phyloP scores from a whole-genome alignment of 192 early-diverging fungal genomes.

The Lunasporangiospora selenospora region DNA sequence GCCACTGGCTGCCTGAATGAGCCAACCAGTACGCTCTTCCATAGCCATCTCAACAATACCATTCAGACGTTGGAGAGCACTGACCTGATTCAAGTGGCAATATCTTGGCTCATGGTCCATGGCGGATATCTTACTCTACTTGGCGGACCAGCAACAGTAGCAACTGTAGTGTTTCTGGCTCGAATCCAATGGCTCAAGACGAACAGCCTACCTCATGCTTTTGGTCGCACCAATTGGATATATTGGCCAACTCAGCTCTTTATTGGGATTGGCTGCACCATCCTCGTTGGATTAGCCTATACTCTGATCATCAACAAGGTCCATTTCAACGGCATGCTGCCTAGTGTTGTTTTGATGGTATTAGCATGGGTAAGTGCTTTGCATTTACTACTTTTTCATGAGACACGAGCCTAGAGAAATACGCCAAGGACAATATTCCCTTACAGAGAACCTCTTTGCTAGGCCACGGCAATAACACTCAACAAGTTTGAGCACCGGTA shows the following conservation, averaged over 20 bases:
- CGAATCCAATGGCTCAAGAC: constrained; percentile 6
- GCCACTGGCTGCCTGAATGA: constrained; percentile 14
- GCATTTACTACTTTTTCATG: not conserved
- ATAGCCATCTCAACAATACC: not conserved
- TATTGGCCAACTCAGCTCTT: constrained; percentile 33
- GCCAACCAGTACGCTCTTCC: not conserved
- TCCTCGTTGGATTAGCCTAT: not conserved
- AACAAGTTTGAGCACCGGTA: constrained; percentile 23
- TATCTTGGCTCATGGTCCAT: constrained; percentile 15
- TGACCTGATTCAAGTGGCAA: constrained; percentile 14
- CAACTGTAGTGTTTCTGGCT: not conserved
- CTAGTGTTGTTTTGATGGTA: not conserved
- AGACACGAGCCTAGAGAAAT: not conserved
- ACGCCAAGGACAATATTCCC: not conserved
- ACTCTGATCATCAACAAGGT: not conserved
- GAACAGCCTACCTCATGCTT: constrained; percentile 10
- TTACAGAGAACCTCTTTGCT: not conserved
- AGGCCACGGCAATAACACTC: constrained; percentile 13
- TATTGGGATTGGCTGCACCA: constrained; percentile 3
- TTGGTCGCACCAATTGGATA: constrained; percentile 27
- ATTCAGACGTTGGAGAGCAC: too few species aligned
- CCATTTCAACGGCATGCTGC: not conserved
- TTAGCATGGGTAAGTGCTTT: constrained; percentile 15
- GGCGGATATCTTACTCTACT: constrained; percentile 28
- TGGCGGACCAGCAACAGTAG: constrained; percentile 11